These are phyloP conservation scores for Chlamydomonas asymmetrica DNA, from an alignment of 139 green algal species.

Conservation along the genomic window DNA sequence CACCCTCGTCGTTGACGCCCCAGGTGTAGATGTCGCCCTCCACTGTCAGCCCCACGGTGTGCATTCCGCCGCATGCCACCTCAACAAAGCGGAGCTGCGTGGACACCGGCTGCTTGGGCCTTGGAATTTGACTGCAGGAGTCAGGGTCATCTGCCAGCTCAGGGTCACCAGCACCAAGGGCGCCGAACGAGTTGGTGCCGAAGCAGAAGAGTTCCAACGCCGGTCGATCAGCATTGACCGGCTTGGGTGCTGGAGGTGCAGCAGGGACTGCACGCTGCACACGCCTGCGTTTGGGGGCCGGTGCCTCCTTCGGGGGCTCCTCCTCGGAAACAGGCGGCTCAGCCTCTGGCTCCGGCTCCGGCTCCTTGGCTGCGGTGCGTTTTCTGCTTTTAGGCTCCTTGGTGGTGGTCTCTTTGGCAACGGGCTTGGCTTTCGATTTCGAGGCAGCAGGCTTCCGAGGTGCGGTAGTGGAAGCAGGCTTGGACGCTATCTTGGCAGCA, in stretches of 20 bases:
- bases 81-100: constrained; percentile 46
- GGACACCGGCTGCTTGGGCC: constrained; percentile 9
- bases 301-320: not conserved
- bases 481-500: too few species aligned
- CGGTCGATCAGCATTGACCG: constrained; percentile 8
- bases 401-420: too few species aligned
- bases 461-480: too few species aligned
- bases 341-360: too few species aligned
- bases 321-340: not conserved
- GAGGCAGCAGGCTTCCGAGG: too few species aligned
- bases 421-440: too few species aligned
- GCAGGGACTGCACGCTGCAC: not conserved
- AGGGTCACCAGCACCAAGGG: constrained; percentile 48
- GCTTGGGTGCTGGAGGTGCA: not conserved
- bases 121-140: constrained; percentile 14
- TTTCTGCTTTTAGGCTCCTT: too few species aligned
- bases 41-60: constrained; percentile 74
- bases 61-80: constrained; percentile 85
- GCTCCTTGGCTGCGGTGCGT: not conserved
- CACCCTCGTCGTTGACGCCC: constrained; percentile 94
- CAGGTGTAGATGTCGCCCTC: constrained; percentile 71
- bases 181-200: constrained; percentile 54
- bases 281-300: constrained; percentile 5
- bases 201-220: constrained; percentile 44
- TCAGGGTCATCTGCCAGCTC: constrained; percentile 19